These are phyloP conservation scores for Mycena polygramma DNA, from an alignment of 768 basidiomycete genomes.

Conservation along the genomic window DNA sequence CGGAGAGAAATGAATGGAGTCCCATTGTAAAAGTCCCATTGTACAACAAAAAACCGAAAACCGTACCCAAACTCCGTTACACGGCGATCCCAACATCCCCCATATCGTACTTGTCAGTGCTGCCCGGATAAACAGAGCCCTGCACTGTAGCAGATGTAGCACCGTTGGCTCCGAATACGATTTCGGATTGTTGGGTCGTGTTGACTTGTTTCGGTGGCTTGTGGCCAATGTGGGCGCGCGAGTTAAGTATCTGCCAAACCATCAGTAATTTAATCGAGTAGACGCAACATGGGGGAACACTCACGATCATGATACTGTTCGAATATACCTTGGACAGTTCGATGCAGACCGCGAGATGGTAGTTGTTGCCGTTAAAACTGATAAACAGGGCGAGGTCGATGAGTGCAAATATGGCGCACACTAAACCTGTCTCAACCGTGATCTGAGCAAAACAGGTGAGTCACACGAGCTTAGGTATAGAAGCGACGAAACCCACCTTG, in stretches of 20 bases:
- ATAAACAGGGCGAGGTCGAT: constrained; percentile 39
- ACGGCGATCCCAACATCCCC: neutral
- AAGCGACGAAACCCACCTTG: neutral
- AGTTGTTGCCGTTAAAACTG: constrained; percentile 31
- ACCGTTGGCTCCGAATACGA: neutral
- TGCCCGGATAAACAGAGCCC: neutral
- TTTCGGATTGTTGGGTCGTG: neutral
- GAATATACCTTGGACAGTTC: constrained; percentile 41
- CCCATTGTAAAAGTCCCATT: neutral
- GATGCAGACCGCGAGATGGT: constrained; percentile 35
- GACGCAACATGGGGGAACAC: neutral
- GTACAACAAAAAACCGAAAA: neutral
- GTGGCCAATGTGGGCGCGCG: constrained; percentile 20
- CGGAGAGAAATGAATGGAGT: no score
- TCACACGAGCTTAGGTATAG: no score
- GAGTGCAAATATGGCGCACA: constrained; percentile 37
- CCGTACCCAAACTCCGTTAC: neutral
- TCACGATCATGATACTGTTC: constrained; percentile 29
- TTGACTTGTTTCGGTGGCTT: neutral
- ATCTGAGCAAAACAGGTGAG: constrained; percentile 24
- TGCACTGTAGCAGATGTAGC: neutral
- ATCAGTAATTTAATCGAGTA: neutral
- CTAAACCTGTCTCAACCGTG: constrained; percentile 38
- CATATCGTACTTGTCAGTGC: neutral
- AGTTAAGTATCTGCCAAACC: constrained; percentile 20